Evolutionary conservation across 192 early-diverging fungal genomes (phyloP).

Genomic region (Backusella morwellensis): DNA sequence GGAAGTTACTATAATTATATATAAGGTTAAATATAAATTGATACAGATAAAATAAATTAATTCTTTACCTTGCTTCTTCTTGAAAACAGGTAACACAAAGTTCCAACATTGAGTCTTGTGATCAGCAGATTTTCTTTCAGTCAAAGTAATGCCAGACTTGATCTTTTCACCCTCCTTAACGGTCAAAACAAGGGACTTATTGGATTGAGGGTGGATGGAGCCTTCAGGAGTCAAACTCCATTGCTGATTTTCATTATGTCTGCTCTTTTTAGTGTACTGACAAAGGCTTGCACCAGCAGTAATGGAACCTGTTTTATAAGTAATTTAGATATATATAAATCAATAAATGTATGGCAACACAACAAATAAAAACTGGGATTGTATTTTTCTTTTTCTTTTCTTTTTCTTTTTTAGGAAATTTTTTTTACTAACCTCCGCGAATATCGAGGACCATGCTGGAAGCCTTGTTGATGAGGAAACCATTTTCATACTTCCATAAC

Average conservation of each 20-base stretch:
- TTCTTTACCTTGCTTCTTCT: slow-evolving; percentile 28
- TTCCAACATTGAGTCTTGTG: slow-evolving; percentile 31
- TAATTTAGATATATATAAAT: not conserved
- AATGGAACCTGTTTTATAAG: slow-evolving; percentile 15
- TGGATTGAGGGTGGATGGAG: slow-evolving; percentile 15
- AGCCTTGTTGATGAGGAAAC: slow-evolving; percentile 37
- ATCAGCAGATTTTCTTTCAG: not conserved
- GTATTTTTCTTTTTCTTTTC: slow-evolving; percentile 1
- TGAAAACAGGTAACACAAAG: slow-evolving; percentile 36
- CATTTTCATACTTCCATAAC: slow-evolving; percentile 36
- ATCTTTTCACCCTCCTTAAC: slow-evolving; percentile 21
- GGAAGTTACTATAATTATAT: slow-evolving; percentile 2
- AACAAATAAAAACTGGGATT: not conserved
- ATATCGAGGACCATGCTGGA: slow-evolving; percentile 36
- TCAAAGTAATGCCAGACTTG: slow-evolving; percentile 14
- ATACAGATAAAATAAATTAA: not conserved
- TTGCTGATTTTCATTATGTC: slow-evolving; percentile 25
- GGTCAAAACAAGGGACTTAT: slow-evolving; percentile 17
- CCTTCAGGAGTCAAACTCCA: slow-evolving; percentile 30
- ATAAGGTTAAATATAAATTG: not conserved
- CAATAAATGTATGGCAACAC: not conserved
- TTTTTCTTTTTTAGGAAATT: slow-evolving; percentile 11
- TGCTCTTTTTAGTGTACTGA: slow-evolving; percentile 21
- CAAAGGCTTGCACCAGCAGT: slow-evolving; percentile 15
- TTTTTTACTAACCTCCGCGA: slow-evolving; percentile 23